Base-by-base conservation (phyloP, 2,329 filamentous ascomycete genomes). In the Colletotrichum neosansevieriae region DNA sequence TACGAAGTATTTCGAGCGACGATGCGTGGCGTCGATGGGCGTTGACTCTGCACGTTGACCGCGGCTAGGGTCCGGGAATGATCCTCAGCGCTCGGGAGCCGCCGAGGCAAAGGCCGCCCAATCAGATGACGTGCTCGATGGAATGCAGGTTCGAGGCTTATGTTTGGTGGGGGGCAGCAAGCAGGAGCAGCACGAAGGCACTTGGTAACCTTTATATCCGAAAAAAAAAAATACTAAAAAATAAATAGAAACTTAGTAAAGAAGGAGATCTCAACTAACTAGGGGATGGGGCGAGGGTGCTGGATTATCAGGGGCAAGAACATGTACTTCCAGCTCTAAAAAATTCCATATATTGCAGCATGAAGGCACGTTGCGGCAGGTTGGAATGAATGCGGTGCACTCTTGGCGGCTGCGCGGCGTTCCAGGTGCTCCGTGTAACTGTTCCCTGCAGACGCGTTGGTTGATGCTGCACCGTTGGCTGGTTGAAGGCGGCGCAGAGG, bases 21-120 rank as follows among this genome's bases (percentile, higher is more conserved):
- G 12, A 40, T 7, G 34, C 21, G 21, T 45, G 40, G 50, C 36
- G 62, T 72, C 51, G 63, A 72, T 70, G 60, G 74, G 69, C 29
- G 29, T 29, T 29, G 29, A 29, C 29, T 29, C 29, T 61, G 74
- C 74, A 72, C 38, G 72, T 54, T 63, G 19, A 40, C 70, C 58
- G 73, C 71, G 61, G 73, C 57, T 58, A 66, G 63, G 50, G 73
- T 70, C 36, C 54, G 32, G 58, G 59, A 63, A 56, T 60, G 66
- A 56, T 60, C 54, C 56, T 63, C 51, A 42, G 60, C 34, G 57
- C 54, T 63, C 74, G 76, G 62, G 71, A 74, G 72, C 70, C 73
- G 72, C 73, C 72, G 74, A 73, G 67, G 68, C 69, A 49, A 70
- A 68, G 68, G 62, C 53, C 57, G 47, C 70, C 76, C 76, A 77